Evolutionary conservation across 768 basidiomycete genomes (phyloP), one percentile per base, ranked within the genome.

Genomic region (Amanita fuliginea): DNA sequence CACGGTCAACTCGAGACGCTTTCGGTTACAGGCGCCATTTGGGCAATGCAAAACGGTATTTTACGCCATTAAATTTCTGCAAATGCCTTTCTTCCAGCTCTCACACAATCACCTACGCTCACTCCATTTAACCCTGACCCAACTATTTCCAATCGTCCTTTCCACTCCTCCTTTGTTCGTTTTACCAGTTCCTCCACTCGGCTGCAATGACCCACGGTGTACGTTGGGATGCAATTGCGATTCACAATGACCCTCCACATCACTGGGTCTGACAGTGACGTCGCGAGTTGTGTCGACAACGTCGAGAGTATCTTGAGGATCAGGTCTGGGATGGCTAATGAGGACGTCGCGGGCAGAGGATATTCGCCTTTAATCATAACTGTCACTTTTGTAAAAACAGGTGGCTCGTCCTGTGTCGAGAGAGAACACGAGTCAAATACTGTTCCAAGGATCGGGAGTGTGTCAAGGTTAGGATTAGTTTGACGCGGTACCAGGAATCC

Each of bases 401-500:
- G 28, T 8, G 64, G 58, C 2, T 33, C 51, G 28, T 66, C 73
- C 54, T 92, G 83, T 4, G 65, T 72, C 0, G 77, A 69, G 35
- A 92, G 71, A 6, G 86, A 75, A 46, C 80, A 83, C 0, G 87
- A 88, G 62, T 98, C 95, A 65, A 97, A 97, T 9, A 97, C 82
- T 26, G 83, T 81, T 10, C 95, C 95, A 0, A 98, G 74, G 16
- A 87, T 74, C 3, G 78, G 77, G 9, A 72, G 62, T 3, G 53
- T 42, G 3, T 47, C 52, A 13, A 49, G 35, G 18, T 51, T 42
- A 14, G 56, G 46, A 10, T 53, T 49, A n/a, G 64, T 57, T 0
- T 86, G 80, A 13, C 93, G 86, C 0, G 94, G 92, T 46, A 96
- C 75, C 59, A 99, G 83, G 68, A 93, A 97, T 7, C 95, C 95